Evolutionary conservation across 2,329 filamentous ascomycete species (phyloP), one percentile per base, ranked within the genome.

Genomic region (Nannizzia gypsea): DNA sequence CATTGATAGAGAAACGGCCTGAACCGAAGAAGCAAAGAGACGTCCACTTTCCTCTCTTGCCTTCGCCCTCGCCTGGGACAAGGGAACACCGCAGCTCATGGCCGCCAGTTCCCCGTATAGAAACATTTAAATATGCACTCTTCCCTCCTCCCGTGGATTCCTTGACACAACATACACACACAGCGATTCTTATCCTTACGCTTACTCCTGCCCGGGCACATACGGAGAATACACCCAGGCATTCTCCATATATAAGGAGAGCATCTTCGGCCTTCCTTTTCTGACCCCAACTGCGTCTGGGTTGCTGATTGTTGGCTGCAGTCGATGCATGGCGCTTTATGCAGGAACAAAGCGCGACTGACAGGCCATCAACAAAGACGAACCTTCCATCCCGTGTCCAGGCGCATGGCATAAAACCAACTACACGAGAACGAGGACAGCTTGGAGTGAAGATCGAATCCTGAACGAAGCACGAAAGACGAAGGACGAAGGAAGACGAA

Each of bases 311-410:
- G 44, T 50, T 50, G 44, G 44, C 22, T 50, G 44, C 44, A 22
- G 31, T 36, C 31, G 9, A 36, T 28, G 44, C 44, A 50, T 50
- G 44, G 44, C 44, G 44, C 22, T 50, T 24, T 50, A 50, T 50
- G 44, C 44, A 50, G 44, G 44, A 50, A 50, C 44, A 50, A 50
- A 50, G 44, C 44, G 44, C 44, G 44, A 50, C 44, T 50, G 44
- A 15, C 20, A 50, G 44, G 44, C 20, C 24, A 50, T 22, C 20
- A 50, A 50, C 44, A 50, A 26, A 50, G 20, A 50, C 9, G 44
- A 26, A 3, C 44, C 17, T 17, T 24, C 2, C 13, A 24, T 26
- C 44, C 44, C 11, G 44, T 22, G 44, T 24, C 44, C 44, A 13
- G 22, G 20, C 20, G 44, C 20, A 22, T 15, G 31, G 31, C 31